These are phyloP conservation scores for Agaricales sp. DNA, from an alignment of 1,284 basidiomycete genomes.

Conservation along the genomic window DNA sequence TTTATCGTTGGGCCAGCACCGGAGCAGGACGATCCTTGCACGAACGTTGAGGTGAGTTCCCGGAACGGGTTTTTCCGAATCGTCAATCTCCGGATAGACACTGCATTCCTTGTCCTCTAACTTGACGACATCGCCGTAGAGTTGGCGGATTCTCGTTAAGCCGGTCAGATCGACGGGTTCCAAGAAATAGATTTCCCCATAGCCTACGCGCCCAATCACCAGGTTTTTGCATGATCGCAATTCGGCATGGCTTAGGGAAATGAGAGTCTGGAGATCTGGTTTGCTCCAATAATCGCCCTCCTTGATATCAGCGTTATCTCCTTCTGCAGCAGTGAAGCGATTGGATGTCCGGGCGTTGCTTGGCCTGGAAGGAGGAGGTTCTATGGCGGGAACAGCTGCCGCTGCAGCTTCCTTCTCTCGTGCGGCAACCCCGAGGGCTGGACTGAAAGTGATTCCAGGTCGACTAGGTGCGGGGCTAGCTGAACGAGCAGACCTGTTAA, in stretches of 20 bases:
- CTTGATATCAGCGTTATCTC: slow-evolving; percentile 37
- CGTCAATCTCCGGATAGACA: slow-evolving; percentile 86
- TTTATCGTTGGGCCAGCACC: slow-evolving; percentile 89
- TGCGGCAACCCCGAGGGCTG: slow-evolving; percentile 59
- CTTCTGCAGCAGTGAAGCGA: slow-evolving; percentile 37
- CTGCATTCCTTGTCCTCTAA: slow-evolving; percentile 90
- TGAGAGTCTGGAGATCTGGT: slow-evolving; percentile 66
- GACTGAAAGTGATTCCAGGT: slow-evolving; percentile 58
- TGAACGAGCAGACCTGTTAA: slow-evolving; percentile 41
- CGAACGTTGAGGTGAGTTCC: slow-evolving; percentile 88
- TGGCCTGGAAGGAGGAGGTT: slow-evolving; percentile 30
- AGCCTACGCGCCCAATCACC: slow-evolving; percentile 84
- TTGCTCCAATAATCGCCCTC: slow-evolving; percentile 88
- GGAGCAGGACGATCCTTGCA: slow-evolving; percentile 71
- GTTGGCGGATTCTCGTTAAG: slow-evolving; percentile 67
- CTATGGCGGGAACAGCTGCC: slow-evolving; percentile 15
- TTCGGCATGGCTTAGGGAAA: slow-evolving; percentile 60
- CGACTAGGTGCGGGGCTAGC: slow-evolving; percentile 28
- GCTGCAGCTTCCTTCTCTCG: slow-evolving; percentile 54
- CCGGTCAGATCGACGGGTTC: slow-evolving; percentile 90
- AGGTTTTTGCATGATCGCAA: slow-evolving; percentile 66
- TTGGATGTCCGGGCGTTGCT: slow-evolving; percentile 28
- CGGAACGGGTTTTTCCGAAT: slow-evolving; percentile 68
- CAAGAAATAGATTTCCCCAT: slow-evolving; percentile 85
- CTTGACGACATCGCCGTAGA: slow-evolving; percentile 82